phyloP scores from a whole-genome alignment of 805 yeast genomes.

The Candida berthetii region DNA sequence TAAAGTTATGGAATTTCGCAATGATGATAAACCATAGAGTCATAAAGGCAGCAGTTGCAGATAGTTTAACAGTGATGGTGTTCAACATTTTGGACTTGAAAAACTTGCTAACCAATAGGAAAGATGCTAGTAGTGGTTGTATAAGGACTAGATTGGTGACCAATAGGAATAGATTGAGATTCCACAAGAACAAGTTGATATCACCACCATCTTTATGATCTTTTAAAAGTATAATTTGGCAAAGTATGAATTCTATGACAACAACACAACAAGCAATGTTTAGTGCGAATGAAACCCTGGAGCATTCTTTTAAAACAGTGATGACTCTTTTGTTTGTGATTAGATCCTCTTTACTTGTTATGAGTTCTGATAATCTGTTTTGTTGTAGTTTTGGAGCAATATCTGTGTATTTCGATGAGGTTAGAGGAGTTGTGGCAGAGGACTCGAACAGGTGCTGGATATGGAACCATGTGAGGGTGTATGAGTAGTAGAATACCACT shows the following conservation, averaged over 20 bases:
- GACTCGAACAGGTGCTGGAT: constrained; percentile 16
- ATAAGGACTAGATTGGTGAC: constrained; percentile 9
- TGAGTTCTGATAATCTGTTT: constrained; percentile 7
- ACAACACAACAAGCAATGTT: constrained; percentile 12
- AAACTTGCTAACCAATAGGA: constrained; percentile 14
- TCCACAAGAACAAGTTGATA: constrained; percentile 7
- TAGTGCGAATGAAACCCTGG: constrained; percentile 14
- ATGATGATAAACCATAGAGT: constrained; percentile 14
- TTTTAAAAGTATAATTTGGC: constrained; percentile 10
- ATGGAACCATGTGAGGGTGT: constrained; percentile 13
- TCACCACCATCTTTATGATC: constrained; percentile 3
- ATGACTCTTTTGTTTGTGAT: constrained; percentile 1
- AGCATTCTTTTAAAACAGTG: constrained; percentile 3
- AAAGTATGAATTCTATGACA: constrained; percentile 16
- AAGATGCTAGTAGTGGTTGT: constrained; percentile 13
- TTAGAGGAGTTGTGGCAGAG: too few species aligned
- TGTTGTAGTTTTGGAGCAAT: neutral
- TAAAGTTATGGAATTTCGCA: constrained; percentile 11
- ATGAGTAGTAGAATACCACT: constrained; percentile 9
- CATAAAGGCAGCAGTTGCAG: constrained; percentile 1
- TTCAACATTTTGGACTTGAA: constrained; percentile 7
- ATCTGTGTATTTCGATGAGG: neutral
- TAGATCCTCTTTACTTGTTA: constrained; percentile 1
- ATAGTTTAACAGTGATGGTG: constrained; percentile 4
- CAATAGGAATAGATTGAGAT: constrained; percentile 2